A percentile compares a stretch with the other conserved stretches of the same genome.
These are phyloP conservation scores for Coemansia pectinata DNA, from an alignment of 192 early-diverging fungal genomes.

Conservation along the genomic window DNA sequence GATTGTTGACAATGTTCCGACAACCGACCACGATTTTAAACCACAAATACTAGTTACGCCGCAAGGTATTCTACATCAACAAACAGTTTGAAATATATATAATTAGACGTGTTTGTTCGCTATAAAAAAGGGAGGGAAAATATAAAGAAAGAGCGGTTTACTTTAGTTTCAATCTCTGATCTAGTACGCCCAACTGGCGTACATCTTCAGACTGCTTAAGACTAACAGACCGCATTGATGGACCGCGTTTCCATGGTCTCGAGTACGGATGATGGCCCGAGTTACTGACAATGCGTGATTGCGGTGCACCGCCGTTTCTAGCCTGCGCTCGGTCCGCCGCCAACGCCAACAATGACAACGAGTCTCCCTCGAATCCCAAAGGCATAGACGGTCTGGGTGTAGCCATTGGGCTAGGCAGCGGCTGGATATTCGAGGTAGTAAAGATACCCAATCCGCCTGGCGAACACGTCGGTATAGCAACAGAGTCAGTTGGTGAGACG, in stretches of 20 bases:
- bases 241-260: slow-evolving; percentile 19
- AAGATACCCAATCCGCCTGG: slow-evolving; percentile 46
- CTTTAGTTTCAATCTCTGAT: slow-evolving; percentile 47
- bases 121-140: slow-evolving; percentile 4
- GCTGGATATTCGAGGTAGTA: slow-evolving; percentile 9
- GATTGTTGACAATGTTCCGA: slow-evolving; percentile 29
- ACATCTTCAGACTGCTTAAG: slow-evolving; percentile 51
- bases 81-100: not conserved
- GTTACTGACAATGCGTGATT: slow-evolving; percentile 6
- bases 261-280: slow-evolving; percentile 36
- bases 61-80: slow-evolving; percentile 13
- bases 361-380: slow-evolving; percentile 40
- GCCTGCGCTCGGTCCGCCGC: slow-evolving; percentile 35
- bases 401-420: slow-evolving; percentile 47
- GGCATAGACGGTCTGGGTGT: slow-evolving; percentile 40
- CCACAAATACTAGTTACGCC: slow-evolving; percentile 37
- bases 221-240: slow-evolving; percentile 49
- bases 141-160: slow-evolving; percentile 7
- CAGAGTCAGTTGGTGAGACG: slow-evolving; percentile 12
- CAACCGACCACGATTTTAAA: slow-evolving; percentile 18
- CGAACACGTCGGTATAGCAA: slow-evolving; percentile 12
- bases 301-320: slow-evolving; percentile 12
- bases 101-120: not conserved
- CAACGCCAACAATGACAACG: slow-evolving; percentile 31
- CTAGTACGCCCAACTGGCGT: slow-evolving; percentile 43